A percentile compares a stretch with the other conserved stretches of the same genome.
Evolutionary conservation across 2,329 filamentous ascomycete genomes (phyloP).

Genomic region (Cytospora leucostoma): DNA sequence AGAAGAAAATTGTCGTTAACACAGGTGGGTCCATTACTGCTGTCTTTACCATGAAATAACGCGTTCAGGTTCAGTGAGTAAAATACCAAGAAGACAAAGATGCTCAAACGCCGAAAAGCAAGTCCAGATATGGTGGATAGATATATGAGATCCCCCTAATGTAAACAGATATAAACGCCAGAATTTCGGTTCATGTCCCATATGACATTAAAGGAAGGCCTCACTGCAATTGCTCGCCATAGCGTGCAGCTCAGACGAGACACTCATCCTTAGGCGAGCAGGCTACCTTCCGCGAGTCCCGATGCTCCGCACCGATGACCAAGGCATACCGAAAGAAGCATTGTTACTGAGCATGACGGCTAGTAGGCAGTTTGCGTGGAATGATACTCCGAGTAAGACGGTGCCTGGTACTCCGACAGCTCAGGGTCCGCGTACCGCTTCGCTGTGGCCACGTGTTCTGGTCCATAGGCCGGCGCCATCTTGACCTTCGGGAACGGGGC

Average conservation of each 20-base stretch:
- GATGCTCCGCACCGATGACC: not conserved
- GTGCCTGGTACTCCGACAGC: conserved; percentile 23
- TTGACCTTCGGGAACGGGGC: conserved; percentile 28
- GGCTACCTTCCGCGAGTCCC: not conserved
- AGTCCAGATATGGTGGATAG: conserved; percentile 3
- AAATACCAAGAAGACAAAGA: conserved; percentile 20
- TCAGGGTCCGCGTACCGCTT: conserved; percentile 31
- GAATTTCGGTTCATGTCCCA: conserved; percentile 8
- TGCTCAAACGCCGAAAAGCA: conserved; percentile 20
- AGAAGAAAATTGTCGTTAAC: conserved; percentile 28
- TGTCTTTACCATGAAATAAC: conserved; percentile 29
- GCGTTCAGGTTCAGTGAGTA: conserved; percentile 29
- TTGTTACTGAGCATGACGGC: not conserved
- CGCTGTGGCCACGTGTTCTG: conserved; percentile 28
- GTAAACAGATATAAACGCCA: conserved; percentile 5
- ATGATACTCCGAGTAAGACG: conserved; percentile 12
- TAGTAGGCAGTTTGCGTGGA: not conserved
- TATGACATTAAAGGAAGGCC: conserved; percentile 16
- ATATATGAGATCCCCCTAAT: conserved; percentile 8
- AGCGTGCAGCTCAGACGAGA: conserved; percentile 5
- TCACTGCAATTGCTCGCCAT: conserved; percentile 14
- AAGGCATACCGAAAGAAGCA: not conserved
- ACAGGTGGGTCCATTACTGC: conserved; percentile 33
- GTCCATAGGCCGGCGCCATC: conserved; percentile 21
- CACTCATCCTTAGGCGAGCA: not conserved